Percentiles rank a stretch among this genome's conserved stretches.
Evolutionary conservation across 352 stramenopile genomes (phyloP).

Genomic region (Pythium diclinum): DNA sequence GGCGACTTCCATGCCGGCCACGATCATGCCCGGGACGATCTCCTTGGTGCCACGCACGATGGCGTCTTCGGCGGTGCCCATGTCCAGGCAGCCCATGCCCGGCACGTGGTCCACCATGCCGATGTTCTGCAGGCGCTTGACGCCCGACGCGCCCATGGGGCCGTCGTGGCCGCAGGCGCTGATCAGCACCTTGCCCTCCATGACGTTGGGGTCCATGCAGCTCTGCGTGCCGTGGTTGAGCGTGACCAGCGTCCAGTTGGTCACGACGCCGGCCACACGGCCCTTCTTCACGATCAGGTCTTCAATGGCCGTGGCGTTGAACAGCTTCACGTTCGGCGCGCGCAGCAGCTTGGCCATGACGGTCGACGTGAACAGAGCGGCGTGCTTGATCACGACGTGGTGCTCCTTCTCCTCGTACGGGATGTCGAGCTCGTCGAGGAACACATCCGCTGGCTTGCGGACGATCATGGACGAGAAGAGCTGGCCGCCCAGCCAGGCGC

Average conservation of each 20-base stretch:
- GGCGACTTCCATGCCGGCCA: slow-evolving; percentile 60
- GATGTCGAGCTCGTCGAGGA: slow-evolving; percentile 66
- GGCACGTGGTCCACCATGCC: slow-evolving; percentile 57
- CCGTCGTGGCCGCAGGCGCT: slow-evolving; percentile 59
- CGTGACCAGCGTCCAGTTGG: slow-evolving; percentile 68
- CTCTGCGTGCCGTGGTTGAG: slow-evolving; percentile 68
- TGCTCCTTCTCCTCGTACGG: slow-evolving; percentile 62
- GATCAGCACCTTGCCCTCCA: slow-evolving; percentile 69
- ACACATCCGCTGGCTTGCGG: slow-evolving; percentile 56
- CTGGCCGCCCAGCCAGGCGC: slow-evolving; percentile 58
- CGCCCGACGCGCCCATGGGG: slow-evolving; percentile 57
- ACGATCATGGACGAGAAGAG: slow-evolving; percentile 71
- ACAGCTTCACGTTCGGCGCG: slow-evolving; percentile 64
- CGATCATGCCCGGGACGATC: slow-evolving; percentile 63
- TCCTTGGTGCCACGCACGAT: slow-evolving; percentile 64
- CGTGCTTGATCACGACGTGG: slow-evolving; percentile 68
- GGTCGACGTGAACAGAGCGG: slow-evolving; percentile 60
- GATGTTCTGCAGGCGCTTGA: slow-evolving; percentile 67
- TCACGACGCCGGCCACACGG: slow-evolving; percentile 57
- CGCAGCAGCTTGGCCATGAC: slow-evolving; percentile 59
- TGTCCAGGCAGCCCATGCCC: slow-evolving; percentile 59
- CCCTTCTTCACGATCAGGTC: slow-evolving; percentile 66
- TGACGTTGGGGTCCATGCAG: slow-evolving; percentile 73
- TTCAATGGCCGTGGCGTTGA: slow-evolving; percentile 69
- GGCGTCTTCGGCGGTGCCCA: slow-evolving; percentile 56